Conservation (phyloP, 1,284 basidiomycete genomes). For the Psilocybe mexicana region DNA sequence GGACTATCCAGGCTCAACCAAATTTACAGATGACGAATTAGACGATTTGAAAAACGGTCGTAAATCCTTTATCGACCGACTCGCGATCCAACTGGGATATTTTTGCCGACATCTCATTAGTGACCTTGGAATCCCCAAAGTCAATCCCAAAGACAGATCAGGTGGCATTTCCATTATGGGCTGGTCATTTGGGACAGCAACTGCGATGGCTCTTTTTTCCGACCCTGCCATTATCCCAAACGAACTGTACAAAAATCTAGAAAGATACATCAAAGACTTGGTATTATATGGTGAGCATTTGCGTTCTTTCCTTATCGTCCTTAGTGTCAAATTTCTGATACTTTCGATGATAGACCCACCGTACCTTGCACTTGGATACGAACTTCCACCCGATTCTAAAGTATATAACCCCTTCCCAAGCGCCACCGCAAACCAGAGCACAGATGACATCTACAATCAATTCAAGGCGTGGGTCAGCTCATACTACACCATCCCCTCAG, state of each 20-base stretch:
- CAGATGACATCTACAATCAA: slow-evolving; percentile 21
- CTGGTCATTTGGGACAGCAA: slow-evolving; percentile 35
- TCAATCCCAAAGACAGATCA: slow-evolving; percentile 20
- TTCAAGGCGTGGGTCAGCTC: slow-evolving; percentile 31
- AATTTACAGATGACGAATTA: slow-evolving; percentile 33
- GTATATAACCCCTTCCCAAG: slow-evolving; percentile 22
- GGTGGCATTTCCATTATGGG: slow-evolving; percentile 35
- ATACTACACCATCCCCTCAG: slow-evolving; percentile 31
- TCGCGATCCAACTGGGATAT: slow-evolving; percentile 23
- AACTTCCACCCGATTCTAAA: slow-evolving; percentile 13
- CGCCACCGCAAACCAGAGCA: slow-evolving; percentile 14
- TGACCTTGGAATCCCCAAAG: slow-evolving; percentile 25
- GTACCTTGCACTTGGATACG: slow-evolving; percentile 27
- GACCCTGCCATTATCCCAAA: slow-evolving; percentile 23
- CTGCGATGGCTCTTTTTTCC: slow-evolving; percentile 27
- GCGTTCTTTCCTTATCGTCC: neutral
- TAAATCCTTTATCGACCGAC: slow-evolving; percentile 28
- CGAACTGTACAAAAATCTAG: slow-evolving; percentile 24
- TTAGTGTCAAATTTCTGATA: neutral
- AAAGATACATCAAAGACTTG: slow-evolving; percentile 29
- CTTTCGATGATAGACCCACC: slow-evolving; percentile 30
- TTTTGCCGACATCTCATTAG: slow-evolving; percentile 32
- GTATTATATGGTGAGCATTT: slow-evolving; percentile 32
- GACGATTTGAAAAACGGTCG: slow-evolving; percentile 26
- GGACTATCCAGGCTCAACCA: slow-evolving; percentile 36